Evolutionary conservation across 2,329 filamentous ascomycete species (phyloP).

Genomic region (Pochonia chlamydosporia): DNA sequence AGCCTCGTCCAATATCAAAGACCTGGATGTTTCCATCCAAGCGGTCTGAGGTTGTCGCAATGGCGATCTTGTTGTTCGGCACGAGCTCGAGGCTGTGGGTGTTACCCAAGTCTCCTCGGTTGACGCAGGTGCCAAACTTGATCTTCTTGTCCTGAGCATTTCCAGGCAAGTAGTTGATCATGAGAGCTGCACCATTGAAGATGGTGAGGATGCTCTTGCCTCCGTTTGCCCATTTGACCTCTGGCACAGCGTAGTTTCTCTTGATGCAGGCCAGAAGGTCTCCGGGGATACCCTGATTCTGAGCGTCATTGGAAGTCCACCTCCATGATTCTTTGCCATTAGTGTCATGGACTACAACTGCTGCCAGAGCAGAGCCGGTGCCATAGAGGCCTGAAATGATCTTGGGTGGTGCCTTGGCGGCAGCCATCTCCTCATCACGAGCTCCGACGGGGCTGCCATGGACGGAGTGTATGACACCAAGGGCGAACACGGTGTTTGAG

Average conservation of each 20-base stretch:
- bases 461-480: no score
- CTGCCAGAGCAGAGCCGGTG: background rate
- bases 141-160: background rate
- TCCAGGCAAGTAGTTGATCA: slow-evolving; percentile 5
- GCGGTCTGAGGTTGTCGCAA: background rate
- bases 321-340: background rate
- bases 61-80: background rate
- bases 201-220: slow-evolving; percentile 1
- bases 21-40: background rate
- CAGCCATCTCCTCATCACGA: no score
- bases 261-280: background rate
- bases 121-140: slow-evolving; percentile 3
- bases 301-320: slow-evolving; percentile 1
- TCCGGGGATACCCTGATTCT: background rate
- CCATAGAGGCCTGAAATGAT: slow-evolving; percentile 1
- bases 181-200: background rate
- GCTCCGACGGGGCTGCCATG: no score
- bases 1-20: background rate
- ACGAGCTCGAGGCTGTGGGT: slow-evolving; percentile 3
- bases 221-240: slow-evolving; percentile 1
- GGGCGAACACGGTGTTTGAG: no score
- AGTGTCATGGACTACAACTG: slow-evolving; percentile 1
- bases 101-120: slow-evolving; percentile 1
- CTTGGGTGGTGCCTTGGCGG: no score
- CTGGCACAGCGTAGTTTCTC: background rate